These are phyloP conservation scores for Parsonsia alboflavescens DNA, from an alignment of 257 asterid species.

Conservation along the genomic window DNA sequence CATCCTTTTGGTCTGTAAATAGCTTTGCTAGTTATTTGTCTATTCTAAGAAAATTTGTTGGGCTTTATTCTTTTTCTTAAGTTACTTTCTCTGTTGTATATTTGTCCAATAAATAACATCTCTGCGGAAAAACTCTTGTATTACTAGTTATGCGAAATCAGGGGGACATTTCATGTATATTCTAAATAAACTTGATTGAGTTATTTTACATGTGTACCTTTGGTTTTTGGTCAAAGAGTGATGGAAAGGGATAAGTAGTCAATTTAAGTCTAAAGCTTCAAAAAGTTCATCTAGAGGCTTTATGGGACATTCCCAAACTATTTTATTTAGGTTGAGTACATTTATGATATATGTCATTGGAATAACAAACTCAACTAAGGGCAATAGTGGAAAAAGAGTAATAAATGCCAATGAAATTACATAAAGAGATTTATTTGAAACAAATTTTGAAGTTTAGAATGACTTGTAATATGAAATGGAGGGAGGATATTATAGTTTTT, in stretches of 20 bases:
- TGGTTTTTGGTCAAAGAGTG: not conserved
- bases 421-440: too few species aligned
- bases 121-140: not conserved
- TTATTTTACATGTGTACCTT: not conserved
- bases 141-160: not conserved
- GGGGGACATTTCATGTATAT: not conserved
- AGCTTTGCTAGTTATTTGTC: not conserved
- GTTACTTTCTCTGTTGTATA: not conserved
- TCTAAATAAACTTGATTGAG: not conserved
- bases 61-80: not conserved
- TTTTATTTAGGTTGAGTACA: not conserved
- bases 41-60: not conserved
- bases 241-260: not conserved
- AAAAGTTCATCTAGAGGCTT: not conserved
- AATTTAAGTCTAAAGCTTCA: not conserved
- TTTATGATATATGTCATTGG: not conserved
- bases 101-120: not conserved
- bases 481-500: too few species aligned
- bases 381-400: too few species aligned
- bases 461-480: too few species aligned
- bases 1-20: not conserved
- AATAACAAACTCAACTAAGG: not conserved
- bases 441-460: too few species aligned
- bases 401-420: too few species aligned
- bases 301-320: not conserved